Base-by-base conservation (phyloP, 2,329 filamentous ascomycete genomes). In the Penicillium sp. region DNA sequence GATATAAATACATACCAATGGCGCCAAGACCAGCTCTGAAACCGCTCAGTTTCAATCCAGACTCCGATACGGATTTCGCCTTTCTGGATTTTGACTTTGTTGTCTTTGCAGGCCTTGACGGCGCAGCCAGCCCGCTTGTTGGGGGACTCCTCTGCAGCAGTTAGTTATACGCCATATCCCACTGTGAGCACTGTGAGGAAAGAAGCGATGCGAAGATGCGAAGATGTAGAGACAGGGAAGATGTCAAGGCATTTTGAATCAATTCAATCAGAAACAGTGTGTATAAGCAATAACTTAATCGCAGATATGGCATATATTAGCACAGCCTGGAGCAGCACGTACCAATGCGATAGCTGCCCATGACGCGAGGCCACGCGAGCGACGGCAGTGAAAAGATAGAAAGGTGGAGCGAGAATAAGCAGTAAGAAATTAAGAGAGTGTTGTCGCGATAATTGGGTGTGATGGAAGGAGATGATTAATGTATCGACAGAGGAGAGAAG, bases 1-100 rank as follows among this genome's bases (percentile, higher is more conserved):
- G 1, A 43, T 20, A 26, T 16, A 47, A 81, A 68, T 80, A 95
- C 93, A 68, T 80, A 95, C 93, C 93, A 97, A 71, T 97, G 93
- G 68, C 87, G 88, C 86, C 88, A 97, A 57, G 77, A 72, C 84
- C 85, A 96, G 66, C 80, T 81, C 43, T 83, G 83, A 66, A 86
- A 80, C 1, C 78, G 76, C 0, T 78, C 65, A 28, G 87, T 81
- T 8, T 81, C 82, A 61, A 96, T 82, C 79, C 87, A 90, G 21
- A 81, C 81, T 43, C 89, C 93, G 53, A 91, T 83, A 55, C 93
- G 88, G 2, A 96, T 76, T 62, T 90, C 84, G 56, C 87, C 90
- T 75, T 96, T 96, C 24, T 66, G 63, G 67, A 96, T 90, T 75
- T 96, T 96, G 66, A 81, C 68, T 1, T 68, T 77, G 1, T 74